Evolutionary conservation across 1,284 basidiomycete species (phyloP).

Genomic region (Cronartium quercuum): DNA sequence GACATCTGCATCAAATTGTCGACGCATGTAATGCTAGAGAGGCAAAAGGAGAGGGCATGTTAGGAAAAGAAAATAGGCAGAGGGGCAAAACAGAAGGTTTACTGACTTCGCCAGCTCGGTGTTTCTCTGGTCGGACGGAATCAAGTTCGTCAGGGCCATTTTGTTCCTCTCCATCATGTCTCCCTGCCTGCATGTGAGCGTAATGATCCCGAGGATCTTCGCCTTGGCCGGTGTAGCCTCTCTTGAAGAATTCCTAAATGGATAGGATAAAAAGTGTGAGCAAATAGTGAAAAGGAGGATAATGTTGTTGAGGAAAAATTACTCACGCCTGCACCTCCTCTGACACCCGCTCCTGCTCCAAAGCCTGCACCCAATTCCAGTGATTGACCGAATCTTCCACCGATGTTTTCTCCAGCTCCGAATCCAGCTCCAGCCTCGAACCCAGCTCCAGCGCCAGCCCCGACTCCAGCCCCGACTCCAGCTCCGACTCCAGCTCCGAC

Average conservation of each 20-base stretch:
- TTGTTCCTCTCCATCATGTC: neutral
- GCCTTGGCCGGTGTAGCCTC: too few relatives aligned
- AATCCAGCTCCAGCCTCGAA: neutral
- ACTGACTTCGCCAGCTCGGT: too few relatives aligned
- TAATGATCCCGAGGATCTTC: neutral
- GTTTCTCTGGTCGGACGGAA: too few relatives aligned
- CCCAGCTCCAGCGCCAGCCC: neutral
- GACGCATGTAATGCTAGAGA: too few relatives aligned
- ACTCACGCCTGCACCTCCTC: neutral
- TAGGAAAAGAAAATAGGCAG: too few relatives aligned
- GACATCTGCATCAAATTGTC: too few relatives aligned
- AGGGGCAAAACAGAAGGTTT: too few relatives aligned
- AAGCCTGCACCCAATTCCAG: neutral
- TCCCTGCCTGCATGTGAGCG: neutral
- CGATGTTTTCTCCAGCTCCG: neutral
- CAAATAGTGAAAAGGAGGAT: neutral
- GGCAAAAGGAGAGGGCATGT: too few relatives aligned
- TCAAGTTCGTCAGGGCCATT: neutral
- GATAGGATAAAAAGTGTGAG: neutral
- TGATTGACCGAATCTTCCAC: neutral
- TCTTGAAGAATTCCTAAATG: neutral
- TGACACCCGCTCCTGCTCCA: neutral
- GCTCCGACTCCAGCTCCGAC: neutral
- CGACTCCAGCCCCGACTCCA: neutral
- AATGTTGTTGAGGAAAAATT: neutral